phyloP scores from a whole-genome alignment of 805 yeast species.

The Suhomyces prunicola region DNA sequence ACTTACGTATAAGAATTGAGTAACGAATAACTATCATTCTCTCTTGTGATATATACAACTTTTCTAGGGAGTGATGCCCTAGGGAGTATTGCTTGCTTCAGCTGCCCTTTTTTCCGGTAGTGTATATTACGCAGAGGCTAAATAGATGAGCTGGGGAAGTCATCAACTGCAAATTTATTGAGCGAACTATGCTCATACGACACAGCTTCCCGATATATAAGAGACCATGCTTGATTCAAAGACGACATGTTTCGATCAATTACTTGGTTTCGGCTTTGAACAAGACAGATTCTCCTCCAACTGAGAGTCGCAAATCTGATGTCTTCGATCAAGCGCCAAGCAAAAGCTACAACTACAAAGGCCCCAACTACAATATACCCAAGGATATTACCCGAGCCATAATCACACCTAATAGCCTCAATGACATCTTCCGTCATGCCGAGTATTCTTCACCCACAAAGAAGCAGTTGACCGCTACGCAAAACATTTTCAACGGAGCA shows the following conservation, averaged over 20 bases:
- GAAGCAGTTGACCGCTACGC: constrained; percentile 19
- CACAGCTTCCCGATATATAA: neutral
- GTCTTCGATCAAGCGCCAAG: neutral
- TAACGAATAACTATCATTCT: constrained; percentile 2
- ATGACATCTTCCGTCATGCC: constrained; percentile 15
- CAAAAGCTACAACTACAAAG: neutral
- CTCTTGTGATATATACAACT: neutral
- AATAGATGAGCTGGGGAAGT: neutral
- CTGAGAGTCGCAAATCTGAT: neutral
- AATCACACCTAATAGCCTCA: constrained; percentile 24
- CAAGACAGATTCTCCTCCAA: neutral
- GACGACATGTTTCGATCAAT: constrained; percentile 1
- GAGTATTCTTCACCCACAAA: constrained; percentile 12
- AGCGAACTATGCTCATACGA: neutral
- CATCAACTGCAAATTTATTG: neutral
- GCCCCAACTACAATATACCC: constrained; percentile 1
- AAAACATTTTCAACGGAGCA: constrained; percentile 42
- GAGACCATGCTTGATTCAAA: neutral
- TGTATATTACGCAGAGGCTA: neutral
- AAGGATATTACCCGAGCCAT: constrained; percentile 1
- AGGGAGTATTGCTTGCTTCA: neutral
- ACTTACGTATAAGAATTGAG: constrained; percentile 10
- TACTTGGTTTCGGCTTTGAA: constrained; percentile 8
- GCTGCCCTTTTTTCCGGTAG: neutral
- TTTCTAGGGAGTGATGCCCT: neutral